These are phyloP conservation scores for Mycena olivaceomarginata DNA, from an alignment of 768 basidiomycete genomes.

Conservation along the genomic window DNA sequence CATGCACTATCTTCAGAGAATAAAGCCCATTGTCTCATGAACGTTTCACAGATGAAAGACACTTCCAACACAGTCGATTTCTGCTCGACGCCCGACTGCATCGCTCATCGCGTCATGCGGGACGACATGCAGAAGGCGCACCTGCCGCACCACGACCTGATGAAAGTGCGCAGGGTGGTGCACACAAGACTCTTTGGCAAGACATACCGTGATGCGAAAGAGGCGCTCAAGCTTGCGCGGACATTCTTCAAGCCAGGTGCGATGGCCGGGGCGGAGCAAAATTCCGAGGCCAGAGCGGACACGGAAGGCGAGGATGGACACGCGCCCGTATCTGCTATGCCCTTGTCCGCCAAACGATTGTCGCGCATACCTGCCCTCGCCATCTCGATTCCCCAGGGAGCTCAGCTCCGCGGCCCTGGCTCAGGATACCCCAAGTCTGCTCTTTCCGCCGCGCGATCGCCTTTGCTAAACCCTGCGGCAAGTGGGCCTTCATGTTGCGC, in stretches of 20 bases:
- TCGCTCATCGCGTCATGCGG: constrained; percentile 38
- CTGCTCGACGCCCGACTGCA: constrained; percentile 50
- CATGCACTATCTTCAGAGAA: not conserved
- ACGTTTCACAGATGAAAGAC: constrained; percentile 22
- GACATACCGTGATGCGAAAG: constrained; percentile 46
- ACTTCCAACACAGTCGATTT: constrained; percentile 51
- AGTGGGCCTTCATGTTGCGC: constrained; percentile 40
- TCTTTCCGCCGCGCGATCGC: not conserved
- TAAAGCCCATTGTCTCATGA: not conserved
- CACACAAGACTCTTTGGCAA: constrained; percentile 41
- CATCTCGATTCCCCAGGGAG: constrained; percentile 6
- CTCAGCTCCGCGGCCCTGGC: not conserved
- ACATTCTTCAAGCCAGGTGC: constrained; percentile 20
- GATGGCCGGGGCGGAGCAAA: not conserved
- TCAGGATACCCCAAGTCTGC: constrained; percentile 14
- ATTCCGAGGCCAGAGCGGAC: constrained; percentile 19
- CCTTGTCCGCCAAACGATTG: not conserved
- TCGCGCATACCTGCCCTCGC: constrained; percentile 4
- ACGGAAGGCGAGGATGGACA: constrained; percentile 28
- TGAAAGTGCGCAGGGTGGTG: constrained; percentile 50
- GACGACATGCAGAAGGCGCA: constrained; percentile 47
- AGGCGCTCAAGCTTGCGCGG: constrained; percentile 43
- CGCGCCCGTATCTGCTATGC: not conserved
- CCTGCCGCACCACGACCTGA: constrained; percentile 52
- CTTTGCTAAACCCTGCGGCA: constrained; percentile 25